Evolutionary conservation across 23 red algal species (phyloP).

Genomic region (Gracilaria domingensis): DNA sequence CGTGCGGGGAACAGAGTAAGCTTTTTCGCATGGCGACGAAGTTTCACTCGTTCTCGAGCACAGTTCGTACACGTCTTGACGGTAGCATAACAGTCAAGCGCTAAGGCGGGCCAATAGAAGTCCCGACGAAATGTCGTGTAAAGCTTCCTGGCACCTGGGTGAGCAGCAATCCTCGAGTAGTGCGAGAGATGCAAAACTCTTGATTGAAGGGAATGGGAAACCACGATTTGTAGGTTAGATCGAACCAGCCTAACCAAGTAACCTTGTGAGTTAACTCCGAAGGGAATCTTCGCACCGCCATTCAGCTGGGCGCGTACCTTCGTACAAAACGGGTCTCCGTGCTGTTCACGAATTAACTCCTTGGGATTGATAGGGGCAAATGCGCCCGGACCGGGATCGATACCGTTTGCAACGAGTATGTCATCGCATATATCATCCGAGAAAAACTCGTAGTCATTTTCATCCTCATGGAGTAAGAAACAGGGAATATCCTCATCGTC

Average conservation of each 20-base stretch:
- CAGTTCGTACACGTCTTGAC: no score
- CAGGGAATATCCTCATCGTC: no score
- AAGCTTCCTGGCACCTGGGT: neutral
- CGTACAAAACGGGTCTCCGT: constrained; percentile 14
- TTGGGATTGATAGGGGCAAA: neutral
- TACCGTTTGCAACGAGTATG: neutral
- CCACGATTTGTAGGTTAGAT: neutral
- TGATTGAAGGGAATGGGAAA: neutral
- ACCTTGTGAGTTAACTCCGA: neutral
- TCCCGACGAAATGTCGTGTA: neutral
- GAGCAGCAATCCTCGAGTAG: neutral
- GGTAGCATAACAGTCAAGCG: no score
- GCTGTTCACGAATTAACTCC: neutral
- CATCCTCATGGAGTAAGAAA: no score
- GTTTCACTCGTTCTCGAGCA: no score
- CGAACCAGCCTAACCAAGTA: neutral
- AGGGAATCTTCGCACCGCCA: constrained; percentile 3
- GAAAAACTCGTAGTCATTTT: no score
- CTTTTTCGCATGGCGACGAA: neutral
- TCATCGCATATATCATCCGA: no score
- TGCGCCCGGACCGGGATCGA: no score
- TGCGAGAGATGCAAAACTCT: neutral
- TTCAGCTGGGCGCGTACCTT: constrained; percentile 5
- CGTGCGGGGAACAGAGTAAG: neutral
- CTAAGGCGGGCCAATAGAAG: no score